These are phyloP conservation scores for Conidiobolus incongruus DNA, from an alignment of 371 early-diverging fungal genomes.

Conservation along the genomic window DNA sequence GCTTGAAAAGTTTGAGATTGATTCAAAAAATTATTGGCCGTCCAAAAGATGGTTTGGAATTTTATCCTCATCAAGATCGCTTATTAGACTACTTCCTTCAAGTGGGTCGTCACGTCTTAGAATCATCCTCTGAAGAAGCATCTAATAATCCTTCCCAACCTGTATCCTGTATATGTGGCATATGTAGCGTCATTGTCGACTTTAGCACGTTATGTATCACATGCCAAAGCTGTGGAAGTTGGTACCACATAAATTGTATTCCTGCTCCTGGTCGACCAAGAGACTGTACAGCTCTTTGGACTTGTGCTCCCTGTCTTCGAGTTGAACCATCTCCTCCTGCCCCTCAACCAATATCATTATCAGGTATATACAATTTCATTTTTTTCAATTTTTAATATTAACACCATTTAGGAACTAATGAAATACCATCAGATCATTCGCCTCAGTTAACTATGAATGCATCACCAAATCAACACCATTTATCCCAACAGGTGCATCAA, in stretches of 20 bases:
- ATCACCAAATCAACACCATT: too few relatives aligned
- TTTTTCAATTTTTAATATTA: too few relatives aligned
- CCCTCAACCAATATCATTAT: too few relatives aligned
- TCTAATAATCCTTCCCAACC: background rate
- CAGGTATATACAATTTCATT: too few relatives aligned
- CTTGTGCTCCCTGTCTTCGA: background rate
- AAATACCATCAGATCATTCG: too few relatives aligned
- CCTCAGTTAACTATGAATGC: too few relatives aligned
- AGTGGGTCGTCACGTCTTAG: background rate
- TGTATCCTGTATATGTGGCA: conserved; percentile 2
- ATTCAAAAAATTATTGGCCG: conserved; percentile 3
- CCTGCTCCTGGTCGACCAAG: background rate
- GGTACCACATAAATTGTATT: conserved; percentile 2
- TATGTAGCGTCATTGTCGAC: conserved; percentile 1
- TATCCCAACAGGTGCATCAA: too few relatives aligned
- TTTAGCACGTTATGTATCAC: background rate
- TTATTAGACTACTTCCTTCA: conserved; percentile 3
- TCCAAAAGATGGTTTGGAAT: conserved; percentile 4
- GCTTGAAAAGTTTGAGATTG: background rate
- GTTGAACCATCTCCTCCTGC: background rate
- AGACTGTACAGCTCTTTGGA: background rate
- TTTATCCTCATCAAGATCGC: conserved; percentile 2
- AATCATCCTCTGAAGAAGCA: background rate
- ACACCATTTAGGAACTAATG: too few relatives aligned
- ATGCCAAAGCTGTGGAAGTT: conserved; percentile 2